Evolutionary conservation across 495 filamentous ascomycete species (phyloP).

Genomic region (Penicillium angulare): DNA sequence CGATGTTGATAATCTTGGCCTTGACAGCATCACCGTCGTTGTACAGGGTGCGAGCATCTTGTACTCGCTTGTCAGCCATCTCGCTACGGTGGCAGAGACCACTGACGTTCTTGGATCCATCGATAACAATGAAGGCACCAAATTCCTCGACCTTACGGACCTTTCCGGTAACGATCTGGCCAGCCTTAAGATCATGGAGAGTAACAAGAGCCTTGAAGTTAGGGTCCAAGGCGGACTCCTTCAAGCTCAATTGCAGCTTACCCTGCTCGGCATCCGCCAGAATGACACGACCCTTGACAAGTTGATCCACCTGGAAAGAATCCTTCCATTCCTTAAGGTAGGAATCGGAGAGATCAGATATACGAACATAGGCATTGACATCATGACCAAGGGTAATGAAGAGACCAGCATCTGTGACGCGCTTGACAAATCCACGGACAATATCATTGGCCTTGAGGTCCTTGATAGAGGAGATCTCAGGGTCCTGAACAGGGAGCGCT

Average conservation of each 20-base stretch:
- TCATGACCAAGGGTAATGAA: conserved; percentile 78
- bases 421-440: conserved; percentile 84
- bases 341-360: conserved; percentile 84
- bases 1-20: conserved; percentile 78
- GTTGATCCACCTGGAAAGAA: conserved; percentile 77
- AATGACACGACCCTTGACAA: conserved; percentile 83
- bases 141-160: conserved; percentile 91
- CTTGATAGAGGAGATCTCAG: conserved; percentile 64
- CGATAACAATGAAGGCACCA: conserved; percentile 89
- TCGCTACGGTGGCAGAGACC: conserved; percentile 89
- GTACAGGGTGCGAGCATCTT: conserved; percentile 80
- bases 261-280: conserved; percentile 60
- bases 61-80: conserved; percentile 76
- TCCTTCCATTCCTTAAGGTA: conserved; percentile 96
- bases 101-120: conserved; percentile 79
- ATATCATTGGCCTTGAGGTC: conserved; percentile 78
- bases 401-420: conserved; percentile 79
- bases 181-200: conserved; percentile 70
- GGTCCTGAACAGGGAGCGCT: conserved; percentile 76
- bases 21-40: conserved; percentile 87
- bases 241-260: conserved; percentile 82
- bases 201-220: conserved; percentile 68
- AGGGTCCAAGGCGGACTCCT: conserved; percentile 76
- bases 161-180: conserved; percentile 81
- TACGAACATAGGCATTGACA: conserved; percentile 75